Conservation (phyloP, 129 eudicot genomes). For the Mikania micrantha region DNA sequence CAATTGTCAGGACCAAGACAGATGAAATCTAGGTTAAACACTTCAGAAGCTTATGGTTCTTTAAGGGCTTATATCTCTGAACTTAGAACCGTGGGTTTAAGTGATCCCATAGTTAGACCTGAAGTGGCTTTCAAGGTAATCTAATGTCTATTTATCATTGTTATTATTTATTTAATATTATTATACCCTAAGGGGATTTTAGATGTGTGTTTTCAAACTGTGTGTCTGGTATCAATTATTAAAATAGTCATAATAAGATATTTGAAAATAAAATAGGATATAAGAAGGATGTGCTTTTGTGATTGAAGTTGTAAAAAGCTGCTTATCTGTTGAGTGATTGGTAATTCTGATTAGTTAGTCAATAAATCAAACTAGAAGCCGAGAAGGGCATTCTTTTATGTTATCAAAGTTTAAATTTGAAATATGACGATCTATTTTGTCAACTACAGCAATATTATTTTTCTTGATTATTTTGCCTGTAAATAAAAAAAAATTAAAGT, state of each 20-base stretch:
- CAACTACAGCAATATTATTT: not conserved
- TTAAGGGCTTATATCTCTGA: slow-evolving; percentile 49
- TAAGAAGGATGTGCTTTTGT: not conserved
- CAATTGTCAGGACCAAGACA: slow-evolving; percentile 41
- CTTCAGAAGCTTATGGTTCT: slow-evolving; percentile 60
- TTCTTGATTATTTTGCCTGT: not conserved
- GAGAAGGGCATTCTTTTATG: not conserved
- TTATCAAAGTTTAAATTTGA: not conserved
- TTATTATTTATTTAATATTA: not conserved
- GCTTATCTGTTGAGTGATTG: not conserved
- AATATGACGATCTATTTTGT: not conserved
- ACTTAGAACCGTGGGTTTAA: slow-evolving; percentile 48
- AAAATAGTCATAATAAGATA: not conserved
- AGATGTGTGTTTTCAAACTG: not conserved
- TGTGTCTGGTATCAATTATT: not conserved
- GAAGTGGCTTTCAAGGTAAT: slow-evolving; percentile 78
- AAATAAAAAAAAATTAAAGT: not conserved
- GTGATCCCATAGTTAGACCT: slow-evolving; percentile 53
- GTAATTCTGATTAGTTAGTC: not conserved
- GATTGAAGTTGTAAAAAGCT: not conserved
- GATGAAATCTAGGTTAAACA: slow-evolving; percentile 40
- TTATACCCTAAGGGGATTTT: not conserved
- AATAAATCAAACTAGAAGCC: not conserved
- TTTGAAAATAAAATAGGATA: not conserved
- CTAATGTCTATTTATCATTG: not conserved